Percentiles rank a stretch among this genome's conserved stretches.
Evolutionary conservation across 768 basidiomycete species (phyloP).

Genomic region (Dentipellis fragilis): DNA sequence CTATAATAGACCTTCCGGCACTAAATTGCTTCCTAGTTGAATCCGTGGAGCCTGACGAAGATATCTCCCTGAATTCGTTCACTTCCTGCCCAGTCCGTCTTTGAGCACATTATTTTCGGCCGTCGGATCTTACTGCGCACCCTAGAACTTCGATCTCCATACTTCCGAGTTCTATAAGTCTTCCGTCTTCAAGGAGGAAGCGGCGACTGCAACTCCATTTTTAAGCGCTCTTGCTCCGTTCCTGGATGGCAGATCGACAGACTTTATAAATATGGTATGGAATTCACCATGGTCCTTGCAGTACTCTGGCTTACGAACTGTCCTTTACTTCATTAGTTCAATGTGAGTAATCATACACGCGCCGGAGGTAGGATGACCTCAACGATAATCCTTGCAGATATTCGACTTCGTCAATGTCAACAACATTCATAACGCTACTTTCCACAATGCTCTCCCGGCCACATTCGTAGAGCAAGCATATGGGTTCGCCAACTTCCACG

Average conservation of each 20-base stretch:
- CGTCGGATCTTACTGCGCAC: neutral
- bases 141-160: neutral
- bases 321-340: neutral
- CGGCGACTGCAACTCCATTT: conserved; percentile 16
- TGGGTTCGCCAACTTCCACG: conserved; percentile 30
- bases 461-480: conserved; percentile 20
- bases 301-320: neutral
- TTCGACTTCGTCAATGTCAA: conserved; percentile 31
- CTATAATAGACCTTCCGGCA: neutral
- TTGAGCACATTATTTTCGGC: neutral
- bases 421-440: conserved; percentile 28
- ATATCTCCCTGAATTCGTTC: neutral
- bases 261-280: conserved; percentile 19
- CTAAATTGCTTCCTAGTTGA: neutral
- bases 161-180: neutral
- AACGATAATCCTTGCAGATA: conserved; percentile 12
- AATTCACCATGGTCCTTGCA: neutral
- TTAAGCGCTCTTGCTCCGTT: conserved; percentile 17
- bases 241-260: conserved; percentile 17
- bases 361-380: neutral
- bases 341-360: neutral
- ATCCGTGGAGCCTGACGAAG: neutral
- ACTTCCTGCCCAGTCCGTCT: neutral
- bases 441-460: conserved; percentile 16
- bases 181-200: conserved; percentile 1